These are phyloP conservation scores for Globisporangium barbulae DNA, from an alignment of 352 stramenopile genomes.

Conservation along the genomic window DNA sequence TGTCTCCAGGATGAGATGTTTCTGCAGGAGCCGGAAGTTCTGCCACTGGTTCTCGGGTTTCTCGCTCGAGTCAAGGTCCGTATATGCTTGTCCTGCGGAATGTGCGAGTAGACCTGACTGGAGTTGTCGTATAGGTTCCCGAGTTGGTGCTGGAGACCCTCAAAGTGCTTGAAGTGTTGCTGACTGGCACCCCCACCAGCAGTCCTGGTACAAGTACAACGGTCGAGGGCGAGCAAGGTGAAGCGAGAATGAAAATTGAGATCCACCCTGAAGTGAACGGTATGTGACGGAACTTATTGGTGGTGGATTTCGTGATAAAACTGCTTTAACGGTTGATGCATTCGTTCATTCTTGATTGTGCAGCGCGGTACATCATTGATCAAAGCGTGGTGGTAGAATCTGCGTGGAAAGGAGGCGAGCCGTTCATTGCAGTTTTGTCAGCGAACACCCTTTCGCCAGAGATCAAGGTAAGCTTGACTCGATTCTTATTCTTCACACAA, in stretches of 20 bases:
- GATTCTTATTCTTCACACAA: not conserved
- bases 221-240: not conserved
- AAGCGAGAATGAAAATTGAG: not conserved
- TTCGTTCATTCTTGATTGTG: not conserved
- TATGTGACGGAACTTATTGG: conserved; percentile 15
- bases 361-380: conserved; percentile 47
- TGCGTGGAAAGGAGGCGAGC: conserved; percentile 46
- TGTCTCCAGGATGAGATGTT: conserved; percentile 52
- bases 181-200: conserved; percentile 14
- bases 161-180: conserved; percentile 22
- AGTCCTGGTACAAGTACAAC: not conserved
- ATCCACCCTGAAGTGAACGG: conserved; percentile 43
- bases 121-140: conserved; percentile 17
- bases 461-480: conserved; percentile 6
- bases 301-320: not conserved
- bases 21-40: conserved; percentile 54
- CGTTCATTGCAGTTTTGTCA: conserved; percentile 21
- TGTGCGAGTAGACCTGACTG: not conserved
- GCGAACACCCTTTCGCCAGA: not conserved
- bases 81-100: not conserved
- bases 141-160: conserved; percentile 38
- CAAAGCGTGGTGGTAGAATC: conserved; percentile 21
- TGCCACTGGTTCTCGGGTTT: conserved; percentile 45
- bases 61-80: conserved; percentile 52
- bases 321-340: not conserved